These are phyloP conservation scores for Thuja plicata DNA, from an alignment of 83 land plant species.

Conservation along the genomic window DNA sequence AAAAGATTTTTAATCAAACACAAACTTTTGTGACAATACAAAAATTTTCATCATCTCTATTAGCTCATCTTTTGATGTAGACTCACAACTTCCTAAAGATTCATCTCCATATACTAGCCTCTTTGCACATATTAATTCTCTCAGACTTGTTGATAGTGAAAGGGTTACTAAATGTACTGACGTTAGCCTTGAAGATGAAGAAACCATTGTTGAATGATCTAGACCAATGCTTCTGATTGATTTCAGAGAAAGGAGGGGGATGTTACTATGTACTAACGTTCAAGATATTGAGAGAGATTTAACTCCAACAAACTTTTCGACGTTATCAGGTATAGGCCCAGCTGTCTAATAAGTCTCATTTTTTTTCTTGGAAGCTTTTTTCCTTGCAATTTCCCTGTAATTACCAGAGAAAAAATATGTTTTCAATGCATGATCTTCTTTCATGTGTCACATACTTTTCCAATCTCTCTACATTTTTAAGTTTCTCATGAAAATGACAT, in stretches of 20 bases:
- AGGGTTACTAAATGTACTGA: background rate
- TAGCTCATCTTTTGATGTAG: background rate
- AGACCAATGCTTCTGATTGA: background rate
- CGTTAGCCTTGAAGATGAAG: background rate
- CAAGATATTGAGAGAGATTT: background rate
- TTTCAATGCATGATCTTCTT: slow-evolving; percentile 44
- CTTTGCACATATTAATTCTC: background rate
- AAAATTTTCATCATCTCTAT: background rate
- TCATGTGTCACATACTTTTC: slow-evolving; percentile 28
- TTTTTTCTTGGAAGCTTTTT: slow-evolving; percentile 17
- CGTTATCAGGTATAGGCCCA: background rate
- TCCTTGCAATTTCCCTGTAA: slow-evolving; percentile 29
- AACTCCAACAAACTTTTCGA: background rate
- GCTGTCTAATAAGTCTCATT: background rate
- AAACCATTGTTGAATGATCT: background rate
- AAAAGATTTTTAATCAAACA: background rate
- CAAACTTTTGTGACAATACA: background rate
- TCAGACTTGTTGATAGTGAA: background rate
- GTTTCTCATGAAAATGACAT: too few species aligned
- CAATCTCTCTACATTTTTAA: background rate
- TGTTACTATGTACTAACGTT: background rate
- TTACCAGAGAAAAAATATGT: slow-evolving; percentile 43
- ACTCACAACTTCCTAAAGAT: background rate
- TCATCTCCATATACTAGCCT: background rate
- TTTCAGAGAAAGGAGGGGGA: background rate